Evolutionary conservation across 257 asterid genomes (phyloP).

Genomic region (Jacaranda mimosifolia): DNA sequence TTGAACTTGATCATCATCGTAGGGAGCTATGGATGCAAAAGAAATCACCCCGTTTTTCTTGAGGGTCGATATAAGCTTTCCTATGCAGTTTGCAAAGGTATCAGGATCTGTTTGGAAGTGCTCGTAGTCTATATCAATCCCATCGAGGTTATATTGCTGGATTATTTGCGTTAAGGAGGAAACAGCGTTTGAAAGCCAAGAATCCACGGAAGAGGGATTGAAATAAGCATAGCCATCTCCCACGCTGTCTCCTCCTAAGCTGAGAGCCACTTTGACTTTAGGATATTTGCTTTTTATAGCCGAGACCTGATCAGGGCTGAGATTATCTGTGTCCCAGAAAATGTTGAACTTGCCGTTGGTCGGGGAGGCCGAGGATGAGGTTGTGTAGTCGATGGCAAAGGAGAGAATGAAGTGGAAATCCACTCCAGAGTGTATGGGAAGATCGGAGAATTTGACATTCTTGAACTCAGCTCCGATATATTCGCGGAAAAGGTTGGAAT

Average conservation of each 20-base stretch:
- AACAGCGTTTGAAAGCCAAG: conserved; percentile 86
- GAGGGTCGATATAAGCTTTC: conserved; percentile 52
- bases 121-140: conserved; percentile 81
- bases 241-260: conserved; percentile 82
- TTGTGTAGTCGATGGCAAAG: conserved; percentile 83
- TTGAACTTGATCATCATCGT: conserved; percentile 67
- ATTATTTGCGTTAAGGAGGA: conserved; percentile 65
- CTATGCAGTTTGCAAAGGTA: conserved; percentile 64
- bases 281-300: conserved; percentile 56
- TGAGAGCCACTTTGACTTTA: conserved; percentile 67
- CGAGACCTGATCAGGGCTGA: conserved; percentile 59
- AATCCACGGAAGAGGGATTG: conserved; percentile 54
- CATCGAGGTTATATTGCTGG: conserved; percentile 59
- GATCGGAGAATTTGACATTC: conserved; percentile 63
- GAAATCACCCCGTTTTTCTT: conserved; percentile 64
- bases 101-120: conserved; percentile 61
- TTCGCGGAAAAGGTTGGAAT: conserved; percentile 66
- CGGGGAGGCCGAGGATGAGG: conserved; percentile 62
- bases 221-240: conserved; percentile 57
- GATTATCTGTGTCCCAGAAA: conserved; percentile 76
- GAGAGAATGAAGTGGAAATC: conserved; percentile 91
- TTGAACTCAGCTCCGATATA: conserved; percentile 85
- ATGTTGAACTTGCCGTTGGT: conserved; percentile 73
- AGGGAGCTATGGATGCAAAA: conserved; percentile 84
- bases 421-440: conserved; percentile 66